Conservation (phyloP, 306 rosid genomes). For the Canavalia ensiformis region DNA sequence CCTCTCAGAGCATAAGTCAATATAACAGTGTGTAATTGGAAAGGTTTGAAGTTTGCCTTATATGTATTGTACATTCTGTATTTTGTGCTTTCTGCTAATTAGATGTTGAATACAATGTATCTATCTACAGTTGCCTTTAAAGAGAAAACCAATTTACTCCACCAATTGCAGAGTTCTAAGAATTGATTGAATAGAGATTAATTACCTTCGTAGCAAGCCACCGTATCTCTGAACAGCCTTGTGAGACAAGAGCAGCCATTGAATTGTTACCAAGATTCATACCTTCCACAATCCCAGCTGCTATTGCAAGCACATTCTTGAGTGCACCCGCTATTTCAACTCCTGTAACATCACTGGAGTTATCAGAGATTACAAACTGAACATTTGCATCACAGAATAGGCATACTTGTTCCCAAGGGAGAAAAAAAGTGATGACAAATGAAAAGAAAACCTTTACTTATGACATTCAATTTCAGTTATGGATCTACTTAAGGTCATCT, state of each 20-base stretch:
- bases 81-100: conserved; percentile 6
- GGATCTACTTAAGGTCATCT: conserved; percentile 50
- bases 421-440: conserved; percentile 24
- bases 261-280: conserved; percentile 97
- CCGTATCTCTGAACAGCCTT: conserved; percentile 96
- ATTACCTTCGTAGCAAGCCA: conserved; percentile 96
- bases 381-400: conserved; percentile 44
- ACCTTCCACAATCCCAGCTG: conserved; percentile 96
- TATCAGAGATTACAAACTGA: conserved; percentile 87
- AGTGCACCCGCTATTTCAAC: conserved; percentile 99
- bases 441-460: conserved; percentile 23
- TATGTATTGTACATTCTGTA: neutral
- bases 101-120: conserved; percentile 22
- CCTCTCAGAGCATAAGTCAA: neutral
- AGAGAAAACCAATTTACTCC: conserved; percentile 1
- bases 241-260: conserved; percentile 97
- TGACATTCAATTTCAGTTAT: conserved; percentile 34
- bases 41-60: neutral
- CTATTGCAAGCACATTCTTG: conserved; percentile 94
- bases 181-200: conserved; percentile 18
- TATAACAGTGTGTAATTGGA: conserved; percentile 1
- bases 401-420: conserved; percentile 10
- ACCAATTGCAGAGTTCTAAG: neutral
- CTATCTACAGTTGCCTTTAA: conserved; percentile 18
- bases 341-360: conserved; percentile 98